phyloP scores from a whole-genome alignment of 2,329 filamentous ascomycete genomes.

The Raffaelea albimanens region DNA sequence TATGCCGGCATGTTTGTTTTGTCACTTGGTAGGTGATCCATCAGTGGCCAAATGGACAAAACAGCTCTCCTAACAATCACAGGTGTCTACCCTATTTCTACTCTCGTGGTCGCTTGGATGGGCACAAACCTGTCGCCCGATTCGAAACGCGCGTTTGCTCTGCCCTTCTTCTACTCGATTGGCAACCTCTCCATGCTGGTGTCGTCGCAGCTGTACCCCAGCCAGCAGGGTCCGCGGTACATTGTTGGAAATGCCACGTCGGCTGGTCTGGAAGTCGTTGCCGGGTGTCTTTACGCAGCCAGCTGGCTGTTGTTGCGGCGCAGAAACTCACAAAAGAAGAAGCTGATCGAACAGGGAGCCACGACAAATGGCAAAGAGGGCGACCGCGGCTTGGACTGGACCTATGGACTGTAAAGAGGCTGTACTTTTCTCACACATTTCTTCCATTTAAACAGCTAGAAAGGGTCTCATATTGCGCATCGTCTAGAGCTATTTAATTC shows the following conservation, averaged over 20 bases:
- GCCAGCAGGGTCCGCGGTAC: constrained; percentile 8
- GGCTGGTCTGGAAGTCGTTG: constrained; percentile 5
- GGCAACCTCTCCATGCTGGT: constrained; percentile 6
- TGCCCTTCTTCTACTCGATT: constrained; percentile 8
- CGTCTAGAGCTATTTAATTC: no score
- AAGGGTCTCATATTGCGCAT: no score
- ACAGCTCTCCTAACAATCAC: neutral
- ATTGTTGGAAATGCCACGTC: constrained; percentile 7
- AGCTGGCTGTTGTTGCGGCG: constrained; percentile 5
- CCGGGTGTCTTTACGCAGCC: neutral
- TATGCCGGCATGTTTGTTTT: constrained; percentile 8
- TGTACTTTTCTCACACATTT: no score
- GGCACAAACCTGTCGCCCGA: constrained; percentile 8
- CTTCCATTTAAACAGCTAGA: no score
- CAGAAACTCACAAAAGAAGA: constrained; percentile 4
- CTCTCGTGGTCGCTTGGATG: constrained; percentile 6
- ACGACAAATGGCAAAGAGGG: constrained; percentile 6
- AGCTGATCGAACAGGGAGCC: constrained; percentile 5
- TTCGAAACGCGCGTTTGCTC: constrained; percentile 5
- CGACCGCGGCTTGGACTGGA: constrained; percentile 1
- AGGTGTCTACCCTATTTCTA: constrained; percentile 7
- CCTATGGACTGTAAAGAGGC: neutral
- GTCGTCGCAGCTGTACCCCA: constrained; percentile 9
- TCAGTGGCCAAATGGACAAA: no score
- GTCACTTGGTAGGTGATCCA: neutral